These are phyloP conservation scores for Phyllosticta paracitricarpa DNA, from an alignment of 2,329 filamentous ascomycete genomes.

Conservation along the genomic window DNA sequence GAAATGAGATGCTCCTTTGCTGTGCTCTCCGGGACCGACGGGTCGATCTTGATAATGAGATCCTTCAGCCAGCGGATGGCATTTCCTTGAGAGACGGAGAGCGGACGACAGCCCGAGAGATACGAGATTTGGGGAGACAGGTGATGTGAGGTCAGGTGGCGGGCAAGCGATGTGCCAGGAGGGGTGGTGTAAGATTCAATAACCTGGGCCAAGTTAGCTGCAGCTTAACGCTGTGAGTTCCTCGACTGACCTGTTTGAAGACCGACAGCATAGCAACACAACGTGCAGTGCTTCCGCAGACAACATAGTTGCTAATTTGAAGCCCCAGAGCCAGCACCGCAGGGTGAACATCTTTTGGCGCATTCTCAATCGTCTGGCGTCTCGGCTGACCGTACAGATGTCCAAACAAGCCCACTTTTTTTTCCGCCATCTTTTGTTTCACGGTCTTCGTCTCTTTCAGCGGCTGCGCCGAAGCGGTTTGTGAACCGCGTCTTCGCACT, in stretches of 20 bases:
- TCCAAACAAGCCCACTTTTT: conserved; percentile 67
- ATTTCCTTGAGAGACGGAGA: conserved; percentile 95
- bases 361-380: conserved; percentile 51
- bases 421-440: conserved; percentile 30
- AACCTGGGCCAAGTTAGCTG: conserved; percentile 46
- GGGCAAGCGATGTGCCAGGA: conserved; percentile 69
- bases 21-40: conserved; percentile 68
- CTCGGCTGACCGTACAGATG: conserved; percentile 71
- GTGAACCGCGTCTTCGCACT: conserved; percentile 22
- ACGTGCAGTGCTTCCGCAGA: conserved; percentile 82
- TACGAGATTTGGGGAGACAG: conserved; percentile 94
- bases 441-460: conserved; percentile 22
- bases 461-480: conserved; percentile 18
- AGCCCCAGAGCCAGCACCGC: conserved; percentile 76
- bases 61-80: conserved; percentile 92
- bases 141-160: conserved; percentile 83
- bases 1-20: conserved; percentile 71
- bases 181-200: conserved; percentile 91
- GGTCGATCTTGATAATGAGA: conserved; percentile 81
- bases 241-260: conserved; percentile 64
- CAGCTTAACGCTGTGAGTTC: neutral
- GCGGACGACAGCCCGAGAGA: conserved; percentile 83
- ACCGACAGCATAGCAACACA: conserved; percentile 80
- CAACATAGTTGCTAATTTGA: conserved; percentile 78
- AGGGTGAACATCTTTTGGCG: conserved; percentile 68